Base-by-base conservation (phyloP, 441 rosid genomes). In the Macaranga tanarius region DNA sequence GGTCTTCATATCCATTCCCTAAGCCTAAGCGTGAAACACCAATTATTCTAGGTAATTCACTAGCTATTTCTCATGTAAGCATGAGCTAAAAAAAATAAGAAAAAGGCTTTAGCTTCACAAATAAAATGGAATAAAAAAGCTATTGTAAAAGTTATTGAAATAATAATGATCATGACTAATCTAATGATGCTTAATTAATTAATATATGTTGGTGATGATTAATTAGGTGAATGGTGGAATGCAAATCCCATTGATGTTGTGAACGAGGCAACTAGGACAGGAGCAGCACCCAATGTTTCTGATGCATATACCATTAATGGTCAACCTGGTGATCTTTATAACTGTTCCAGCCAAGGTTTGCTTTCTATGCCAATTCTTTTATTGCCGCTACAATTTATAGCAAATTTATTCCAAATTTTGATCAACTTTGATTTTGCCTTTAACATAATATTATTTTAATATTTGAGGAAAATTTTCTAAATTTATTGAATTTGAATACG, bases 141-240 rank as follows among this genome's bases (percentile, higher is more conserved):
- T n/a, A n/a, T n/a, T n/a, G 38, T 22, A 20, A 22, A 45, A 45
- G 23, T 45, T 1, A 12, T 65, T 26, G 57, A 52, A 19, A 25
- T 54, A 44, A 44, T 31, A 4, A 17, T 40, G 17, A 31, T 34
- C 38, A 34, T 59, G 13, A 31, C 68, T 44, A 60, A 59, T 71
- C 47, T 63, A 47, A 28, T 66, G 40, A 34, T 34, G 38, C 6
- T 34, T 2, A 34, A 4, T 34, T 2, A 34, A 4, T 34, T 42
- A 7, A 10, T 10, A 42, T 10, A 42, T 42, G 47, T 42, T 42
- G 47, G 8, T 42, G 47, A 42, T 42, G 47, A 42, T 42, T 42
- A 42, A 55, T 38, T 47, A 93, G 98, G 97, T 22, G 93, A 93
- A 84, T 93, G 97, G 97, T 93, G 98, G 98, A 83, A 92, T 73